Base-by-base conservation (phyloP, 1,284 basidiomycete species). In the Tilletia caries region DNA sequence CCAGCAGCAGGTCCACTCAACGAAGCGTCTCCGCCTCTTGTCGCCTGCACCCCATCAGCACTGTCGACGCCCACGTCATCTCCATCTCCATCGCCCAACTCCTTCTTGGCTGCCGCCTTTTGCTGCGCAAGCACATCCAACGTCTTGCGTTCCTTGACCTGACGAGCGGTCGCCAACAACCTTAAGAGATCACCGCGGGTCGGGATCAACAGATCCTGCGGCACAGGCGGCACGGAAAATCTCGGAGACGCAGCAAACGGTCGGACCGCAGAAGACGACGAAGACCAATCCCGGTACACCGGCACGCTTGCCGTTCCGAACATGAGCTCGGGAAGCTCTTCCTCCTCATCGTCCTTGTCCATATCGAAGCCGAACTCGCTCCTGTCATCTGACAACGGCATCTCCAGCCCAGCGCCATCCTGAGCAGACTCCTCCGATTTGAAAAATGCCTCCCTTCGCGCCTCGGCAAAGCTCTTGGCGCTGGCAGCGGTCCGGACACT, bases 271-370 rank as follows among this genome's bases (percentile, higher is more conserved):
- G 43, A 15, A 20, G 43, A 54, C 48, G 48, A 50, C 23, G 52
- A 25, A 27, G 25, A 13, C 58, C 58, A 62, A 29, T 62, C 58
- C n/a, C 58, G 27, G 37, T 73, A 80, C 50, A 80, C 71, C n/a
- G 79, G 79, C n/a, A 79, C 77, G n/a, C 71, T 74, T 20, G 79
- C 77, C 1, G 79, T 80, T 34, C 79, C 79, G 70, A 80, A 77
- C 37, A 80, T 73, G 46, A 80, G 73, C 71, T 80, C 79, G 1
- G 79, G 77, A 18, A 80, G 70, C 70, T 79, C 77, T 50, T 79
- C 79, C 68, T 78, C 78, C 34, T 79, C 77, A 18, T 73, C 76
- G 29, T 76, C 76, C 37, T 41, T 41, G 15, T 75, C 74, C 23
- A 13, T 37, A 27, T 48, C 44, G 46, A 10, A 41, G 4, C 48